Conservation (phyloP, 2,329 filamentous ascomycete genomes). For the Celoporthe dispersa region DNA sequence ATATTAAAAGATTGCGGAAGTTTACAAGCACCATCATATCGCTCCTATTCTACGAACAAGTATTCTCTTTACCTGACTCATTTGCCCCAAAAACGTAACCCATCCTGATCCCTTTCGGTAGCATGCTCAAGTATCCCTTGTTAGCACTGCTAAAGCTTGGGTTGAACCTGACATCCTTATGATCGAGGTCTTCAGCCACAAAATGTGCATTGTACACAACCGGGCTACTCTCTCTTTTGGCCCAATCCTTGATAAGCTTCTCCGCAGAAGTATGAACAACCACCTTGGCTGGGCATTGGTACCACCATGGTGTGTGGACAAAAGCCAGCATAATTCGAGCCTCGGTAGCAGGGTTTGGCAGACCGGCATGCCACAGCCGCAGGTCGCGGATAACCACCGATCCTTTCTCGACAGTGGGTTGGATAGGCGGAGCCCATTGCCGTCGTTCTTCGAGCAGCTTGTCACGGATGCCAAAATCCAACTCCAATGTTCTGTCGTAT, state of each 20-base stretch:
- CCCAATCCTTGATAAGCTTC: conserved; percentile 21
- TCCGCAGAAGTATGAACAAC: conserved; percentile 23
- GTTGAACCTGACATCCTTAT: conserved; percentile 35
- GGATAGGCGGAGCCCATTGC: conserved; percentile 41
- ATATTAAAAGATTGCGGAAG: not conserved
- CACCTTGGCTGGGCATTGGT: conserved; percentile 26
- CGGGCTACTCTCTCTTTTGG: conserved; percentile 7
- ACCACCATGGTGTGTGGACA: conserved; percentile 45
- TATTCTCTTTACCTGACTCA: not conserved
- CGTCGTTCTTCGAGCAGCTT: conserved; percentile 40
- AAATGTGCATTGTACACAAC: conserved; percentile 30
- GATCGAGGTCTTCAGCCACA: conserved; percentile 33
- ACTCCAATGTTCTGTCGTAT: not conserved
- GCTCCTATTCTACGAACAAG: not conserved
- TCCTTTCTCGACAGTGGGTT: conserved; percentile 47
- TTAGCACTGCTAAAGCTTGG: conserved; percentile 36
- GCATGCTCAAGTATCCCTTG: conserved; percentile 31
- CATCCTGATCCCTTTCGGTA: conserved; percentile 22
- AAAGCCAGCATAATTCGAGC: conserved; percentile 49
- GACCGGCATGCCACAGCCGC: conserved; percentile 54
- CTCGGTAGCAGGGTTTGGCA: conserved; percentile 48
- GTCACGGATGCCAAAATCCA: conserved; percentile 36
- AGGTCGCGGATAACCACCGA: conserved; percentile 51
- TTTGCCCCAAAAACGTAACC: conserved; percentile 15
- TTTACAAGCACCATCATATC: not conserved